Percentiles rank a stretch among this genome's conserved stretches.
Conservation (phyloP, 2,329 filamentous ascomycete species). For the Hymenoscyphus occultus region DNA sequence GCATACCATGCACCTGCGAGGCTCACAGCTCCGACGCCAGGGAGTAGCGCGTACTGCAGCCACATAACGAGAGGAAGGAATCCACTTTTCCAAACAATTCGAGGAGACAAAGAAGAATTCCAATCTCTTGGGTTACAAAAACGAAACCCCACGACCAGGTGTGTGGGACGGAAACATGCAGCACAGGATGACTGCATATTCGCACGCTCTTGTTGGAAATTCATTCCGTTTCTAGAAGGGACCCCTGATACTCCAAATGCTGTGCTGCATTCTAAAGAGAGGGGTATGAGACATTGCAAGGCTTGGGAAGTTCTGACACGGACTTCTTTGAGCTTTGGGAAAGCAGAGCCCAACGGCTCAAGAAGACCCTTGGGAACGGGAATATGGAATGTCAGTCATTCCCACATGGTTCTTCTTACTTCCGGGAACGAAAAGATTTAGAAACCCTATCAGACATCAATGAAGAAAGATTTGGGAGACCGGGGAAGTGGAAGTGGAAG, state of each 20-base stretch:
- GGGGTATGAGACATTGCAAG: neutral
- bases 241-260: neutral
- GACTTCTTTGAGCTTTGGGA: neutral
- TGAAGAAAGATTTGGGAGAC: neutral
- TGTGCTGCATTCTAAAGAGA: neutral
- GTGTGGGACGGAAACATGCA: neutral
- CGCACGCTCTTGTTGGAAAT: neutral
- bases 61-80: slow-evolving; percentile 22
- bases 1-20: neutral
- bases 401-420: neutral
- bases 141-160: neutral
- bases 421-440: neutral
- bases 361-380: neutral
- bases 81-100: slow-evolving; percentile 36
- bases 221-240: neutral
- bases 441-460: neutral
- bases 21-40: neutral
- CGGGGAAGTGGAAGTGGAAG: neutral
- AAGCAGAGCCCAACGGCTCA: neutral
- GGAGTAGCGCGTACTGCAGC: slow-evolving; percentile 7
- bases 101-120: slow-evolving; percentile 30
- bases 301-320: neutral
- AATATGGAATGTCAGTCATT: neutral
- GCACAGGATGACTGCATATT: neutral
- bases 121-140: slow-evolving; percentile 14